A percentile compares a stretch with the other conserved stretches of the same genome.
These are phyloP conservation scores for Penicillium sp. DNA, from an alignment of 2,329 filamentous ascomycete genomes.

Conservation along the genomic window DNA sequence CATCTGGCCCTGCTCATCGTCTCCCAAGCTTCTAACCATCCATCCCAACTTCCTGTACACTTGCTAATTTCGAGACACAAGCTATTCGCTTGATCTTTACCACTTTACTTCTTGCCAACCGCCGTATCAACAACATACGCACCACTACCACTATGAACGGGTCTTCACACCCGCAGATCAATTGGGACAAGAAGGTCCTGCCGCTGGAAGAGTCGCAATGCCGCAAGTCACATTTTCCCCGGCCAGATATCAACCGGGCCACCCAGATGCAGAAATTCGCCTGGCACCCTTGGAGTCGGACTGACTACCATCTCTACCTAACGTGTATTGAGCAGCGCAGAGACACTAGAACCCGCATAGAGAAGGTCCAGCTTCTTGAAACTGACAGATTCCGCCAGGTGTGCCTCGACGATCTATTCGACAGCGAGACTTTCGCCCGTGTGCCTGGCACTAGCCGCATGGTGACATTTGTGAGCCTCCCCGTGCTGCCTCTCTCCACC, in stretches of 20 bases:
- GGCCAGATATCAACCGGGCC: too few species aligned
- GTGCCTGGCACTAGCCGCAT: constrained; percentile 2
- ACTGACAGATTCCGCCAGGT: constrained; percentile 26
- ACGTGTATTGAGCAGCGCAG: constrained; percentile 23
- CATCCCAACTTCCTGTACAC: too few species aligned
- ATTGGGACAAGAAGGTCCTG: constrained; percentile 5
- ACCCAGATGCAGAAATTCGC: not conserved
- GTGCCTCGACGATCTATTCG: constrained; percentile 22
- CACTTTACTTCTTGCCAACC: too few species aligned
- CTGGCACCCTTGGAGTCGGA: constrained; percentile 30
- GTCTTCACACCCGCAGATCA: constrained; percentile 4
- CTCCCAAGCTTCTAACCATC: too few species aligned
- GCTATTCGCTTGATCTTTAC: too few species aligned
- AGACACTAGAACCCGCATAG: constrained; percentile 16
- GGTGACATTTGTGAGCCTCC: constrained; percentile 2
- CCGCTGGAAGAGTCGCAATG: too few species aligned
- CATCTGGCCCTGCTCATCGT: too few species aligned
- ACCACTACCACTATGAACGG: too few species aligned
- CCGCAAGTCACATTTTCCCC: too few species aligned
- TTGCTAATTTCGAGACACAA: too few species aligned
- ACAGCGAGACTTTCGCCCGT: constrained; percentile 7
- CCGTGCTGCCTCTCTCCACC: not conserved
- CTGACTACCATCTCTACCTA: constrained; percentile 36
- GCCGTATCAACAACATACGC: too few species aligned
- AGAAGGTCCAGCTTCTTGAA: constrained; percentile 27